phyloP scores from a whole-genome alignment of 352 stramenopile species.

The Globisporangium splendens region DNA sequence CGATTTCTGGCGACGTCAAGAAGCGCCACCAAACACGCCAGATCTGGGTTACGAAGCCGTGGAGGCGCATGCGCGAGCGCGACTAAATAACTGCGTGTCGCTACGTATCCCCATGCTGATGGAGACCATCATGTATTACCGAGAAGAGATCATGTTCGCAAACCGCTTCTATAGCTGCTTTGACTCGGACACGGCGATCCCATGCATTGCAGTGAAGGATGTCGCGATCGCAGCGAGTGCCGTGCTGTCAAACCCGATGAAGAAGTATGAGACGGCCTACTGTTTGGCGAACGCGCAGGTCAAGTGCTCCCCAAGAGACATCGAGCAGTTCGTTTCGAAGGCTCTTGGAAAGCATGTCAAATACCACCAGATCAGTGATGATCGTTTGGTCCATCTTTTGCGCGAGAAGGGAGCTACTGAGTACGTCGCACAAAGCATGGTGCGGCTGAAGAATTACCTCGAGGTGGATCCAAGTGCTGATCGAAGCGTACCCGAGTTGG shows the following conservation, averaged over 20 bases:
- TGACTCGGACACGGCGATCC: constrained; percentile 34
- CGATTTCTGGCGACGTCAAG: constrained; percentile 24
- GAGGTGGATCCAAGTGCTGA: constrained; percentile 19
- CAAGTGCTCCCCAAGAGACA: constrained; percentile 40
- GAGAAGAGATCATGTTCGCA: constrained; percentile 69
- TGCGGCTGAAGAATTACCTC: constrained; percentile 51
- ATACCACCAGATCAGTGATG: constrained; percentile 47
- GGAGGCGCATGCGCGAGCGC: constrained; percentile 53
- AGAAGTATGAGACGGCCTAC: constrained; percentile 56
- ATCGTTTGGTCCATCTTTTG: constrained; percentile 36
- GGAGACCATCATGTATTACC: constrained; percentile 74
- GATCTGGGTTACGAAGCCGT: constrained; percentile 55
- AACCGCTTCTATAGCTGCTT: constrained; percentile 61
- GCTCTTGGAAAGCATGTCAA: constrained; percentile 43
- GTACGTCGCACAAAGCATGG: constrained; percentile 45
- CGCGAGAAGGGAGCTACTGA: constrained; percentile 46
- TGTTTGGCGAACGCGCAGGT: constrained; percentile 38
- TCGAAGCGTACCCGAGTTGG: neutral
- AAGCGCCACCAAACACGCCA: constrained; percentile 15
- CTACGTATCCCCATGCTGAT: constrained; percentile 71
- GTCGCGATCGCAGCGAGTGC: constrained; percentile 48
- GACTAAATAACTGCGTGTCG: constrained; percentile 44
- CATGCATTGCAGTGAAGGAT: constrained; percentile 65
- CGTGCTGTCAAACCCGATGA: constrained; percentile 39
- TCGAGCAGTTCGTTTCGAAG: constrained; percentile 31